These are phyloP conservation scores for Glomus cerebriforme DNA, from an alignment of 192 early-diverging fungal species.

Conservation along the genomic window DNA sequence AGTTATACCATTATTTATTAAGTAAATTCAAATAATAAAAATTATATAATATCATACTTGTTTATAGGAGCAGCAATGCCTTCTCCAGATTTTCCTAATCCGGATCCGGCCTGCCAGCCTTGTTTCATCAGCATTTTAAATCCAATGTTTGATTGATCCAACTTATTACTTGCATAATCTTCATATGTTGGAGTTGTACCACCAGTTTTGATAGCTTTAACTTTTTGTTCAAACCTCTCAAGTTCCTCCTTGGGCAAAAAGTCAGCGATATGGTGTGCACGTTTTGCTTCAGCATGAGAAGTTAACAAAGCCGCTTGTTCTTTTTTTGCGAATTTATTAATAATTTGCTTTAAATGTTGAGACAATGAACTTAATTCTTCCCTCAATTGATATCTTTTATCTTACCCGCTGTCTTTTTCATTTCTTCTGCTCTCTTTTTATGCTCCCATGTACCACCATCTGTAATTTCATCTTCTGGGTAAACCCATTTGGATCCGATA, in stretches of 20 bases:
- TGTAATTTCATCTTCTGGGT: constrained; percentile 39
- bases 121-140: constrained; percentile 39
- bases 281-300: constrained; percentile 32
- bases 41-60: constrained; percentile 19
- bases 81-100: constrained; percentile 34
- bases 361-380: too few relatives aligned
- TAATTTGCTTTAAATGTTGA: not conserved
- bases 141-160: constrained; percentile 34
- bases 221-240: constrained; percentile 32
- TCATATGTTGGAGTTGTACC: constrained; percentile 21
- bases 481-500: constrained; percentile 36
- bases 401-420: constrained; percentile 36
- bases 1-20: too few relatives aligned
- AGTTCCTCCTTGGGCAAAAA: constrained; percentile 35
- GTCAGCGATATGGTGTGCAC: constrained; percentile 37
- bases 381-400: not conserved
- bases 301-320: constrained; percentile 34
- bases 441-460: constrained; percentile 39
- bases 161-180: constrained; percentile 35
- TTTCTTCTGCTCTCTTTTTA: constrained; percentile 37
- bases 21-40: not conserved
- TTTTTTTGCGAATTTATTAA: constrained; percentile 1
- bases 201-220: constrained; percentile 34
- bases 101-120: constrained; percentile 36
- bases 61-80: constrained; percentile 33